Percentiles rank a stretch among this genome's conserved stretches.
Conservation (phyloP, 225 moss, liverwort and hornwort species). For the Pseudoscleropodium purum region DNA sequence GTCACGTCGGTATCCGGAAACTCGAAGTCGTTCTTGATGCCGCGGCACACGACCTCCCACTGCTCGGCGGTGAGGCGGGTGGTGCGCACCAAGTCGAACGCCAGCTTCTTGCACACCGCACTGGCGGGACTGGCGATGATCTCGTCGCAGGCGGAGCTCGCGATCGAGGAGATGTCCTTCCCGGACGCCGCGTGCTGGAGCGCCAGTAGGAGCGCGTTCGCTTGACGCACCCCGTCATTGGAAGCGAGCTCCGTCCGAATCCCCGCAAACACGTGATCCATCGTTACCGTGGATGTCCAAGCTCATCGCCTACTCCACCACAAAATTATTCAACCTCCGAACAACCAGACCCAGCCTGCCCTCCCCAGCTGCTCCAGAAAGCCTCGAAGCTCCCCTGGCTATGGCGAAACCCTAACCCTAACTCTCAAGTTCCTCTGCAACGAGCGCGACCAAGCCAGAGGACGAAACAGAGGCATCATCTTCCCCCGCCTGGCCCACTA, state of each 20-base stretch:
- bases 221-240: conserved; percentile 87
- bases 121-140: conserved; percentile 95
- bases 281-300: background rate
- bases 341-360: background rate
- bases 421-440: background rate
- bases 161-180: conserved; percentile 83
- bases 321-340: background rate
- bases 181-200: conserved; percentile 82
- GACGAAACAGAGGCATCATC: background rate
- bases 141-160: conserved; percentile 84
- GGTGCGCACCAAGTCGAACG: conserved; percentile 74
- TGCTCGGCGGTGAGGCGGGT: conserved; percentile 85
- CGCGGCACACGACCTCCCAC: conserved; percentile 95
- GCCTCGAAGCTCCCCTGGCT: background rate
- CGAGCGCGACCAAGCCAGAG: background rate
- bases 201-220: conserved; percentile 72
- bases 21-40: conserved; percentile 83
- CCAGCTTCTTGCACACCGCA: conserved; percentile 97
- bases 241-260: conserved; percentile 81
- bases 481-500: background rate
- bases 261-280: conserved; percentile 77
- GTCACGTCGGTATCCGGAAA: conserved; percentile 94
- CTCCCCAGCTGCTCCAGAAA: background rate
- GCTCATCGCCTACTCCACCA: background rate
- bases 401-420: conserved; percentile 32